Evolutionary conservation across 2,329 filamentous ascomycete genomes (phyloP).

Genomic region (Mollisia scopiformis): DNA sequence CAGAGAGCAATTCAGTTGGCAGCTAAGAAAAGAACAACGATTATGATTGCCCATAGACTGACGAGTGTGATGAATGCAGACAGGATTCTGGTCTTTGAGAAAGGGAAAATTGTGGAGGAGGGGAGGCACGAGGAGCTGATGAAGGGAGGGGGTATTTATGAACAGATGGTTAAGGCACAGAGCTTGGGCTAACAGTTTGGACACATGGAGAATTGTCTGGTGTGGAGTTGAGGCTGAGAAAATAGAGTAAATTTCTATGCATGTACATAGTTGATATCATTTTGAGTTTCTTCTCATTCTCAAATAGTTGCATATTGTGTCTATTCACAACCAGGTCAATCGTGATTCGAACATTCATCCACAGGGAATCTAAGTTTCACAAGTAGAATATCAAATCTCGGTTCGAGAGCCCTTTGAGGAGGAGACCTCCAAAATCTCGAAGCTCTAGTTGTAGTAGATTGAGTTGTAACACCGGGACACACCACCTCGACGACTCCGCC

Average conservation of each 20-base stretch:
- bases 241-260: background rate
- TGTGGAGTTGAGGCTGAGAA: background rate
- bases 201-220: background rate
- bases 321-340: no score
- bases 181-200: background rate
- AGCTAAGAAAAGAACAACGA: conserved; percentile 53
- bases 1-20: conserved; percentile 66
- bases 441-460: background rate
- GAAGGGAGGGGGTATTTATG: conserved; percentile 51
- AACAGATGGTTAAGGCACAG: conserved; percentile 31
- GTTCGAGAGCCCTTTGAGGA: no score
- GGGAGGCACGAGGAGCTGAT: conserved; percentile 58
- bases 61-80: conserved; percentile 60
- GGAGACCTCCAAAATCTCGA: no score
- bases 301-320: background rate
- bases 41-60: conserved; percentile 61
- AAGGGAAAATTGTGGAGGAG: conserved; percentile 54
- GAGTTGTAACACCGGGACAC: background rate
- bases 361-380: no score
- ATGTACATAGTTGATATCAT: no score
- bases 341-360: no score
- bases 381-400: no score
- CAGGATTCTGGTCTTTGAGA: conserved; percentile 59
- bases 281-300: no score
- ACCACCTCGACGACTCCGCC: background rate